Conservation (phyloP, 1,284 basidiomycete species). For the Trichosporon inkin region DNA sequence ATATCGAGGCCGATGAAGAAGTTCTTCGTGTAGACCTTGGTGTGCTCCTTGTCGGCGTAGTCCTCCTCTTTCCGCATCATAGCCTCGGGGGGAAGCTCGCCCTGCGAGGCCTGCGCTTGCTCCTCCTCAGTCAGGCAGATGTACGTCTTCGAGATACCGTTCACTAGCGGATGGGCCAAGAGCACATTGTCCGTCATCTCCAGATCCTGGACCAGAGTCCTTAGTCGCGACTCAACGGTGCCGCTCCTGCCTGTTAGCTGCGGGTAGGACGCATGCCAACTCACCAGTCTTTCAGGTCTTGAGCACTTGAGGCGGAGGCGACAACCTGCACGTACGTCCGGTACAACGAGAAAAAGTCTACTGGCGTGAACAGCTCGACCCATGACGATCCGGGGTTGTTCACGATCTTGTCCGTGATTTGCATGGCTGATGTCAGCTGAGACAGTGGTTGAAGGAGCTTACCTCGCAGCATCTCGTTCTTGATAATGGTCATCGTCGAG, state of each 20-base stretch:
- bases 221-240: conserved; percentile 93
- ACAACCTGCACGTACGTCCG: conserved; percentile 98
- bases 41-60: conserved; percentile 69
- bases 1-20: conserved; percentile 96
- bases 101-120: conserved; percentile 81
- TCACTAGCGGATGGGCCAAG: conserved; percentile 91
- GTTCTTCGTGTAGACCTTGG: conserved; percentile 82
- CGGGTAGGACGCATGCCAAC: conserved; percentile 33
- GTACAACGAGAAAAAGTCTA: conserved; percentile 97
- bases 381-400: conserved; percentile 64
- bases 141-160: conserved; percentile 83
- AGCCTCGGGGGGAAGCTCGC: conserved; percentile 70
- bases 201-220: conserved; percentile 94
- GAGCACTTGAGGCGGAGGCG: conserved; percentile 76
- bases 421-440: conserved; percentile 60
- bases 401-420: conserved; percentile 88
- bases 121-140: conserved; percentile 83
- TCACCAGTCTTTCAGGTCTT: conserved; percentile 92
- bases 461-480: conserved; percentile 93
- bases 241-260: conserved; percentile 61
- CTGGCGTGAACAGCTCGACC: conserved; percentile 86
- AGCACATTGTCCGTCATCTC: conserved; percentile 89
- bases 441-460: conserved; percentile 15
- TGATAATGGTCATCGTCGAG: conserved; percentile 95
- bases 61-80: conserved; percentile 73